Evolutionary conservation across 2,329 filamentous ascomycete genomes (phyloP).

Genomic region (Zalaria sp.): DNA sequence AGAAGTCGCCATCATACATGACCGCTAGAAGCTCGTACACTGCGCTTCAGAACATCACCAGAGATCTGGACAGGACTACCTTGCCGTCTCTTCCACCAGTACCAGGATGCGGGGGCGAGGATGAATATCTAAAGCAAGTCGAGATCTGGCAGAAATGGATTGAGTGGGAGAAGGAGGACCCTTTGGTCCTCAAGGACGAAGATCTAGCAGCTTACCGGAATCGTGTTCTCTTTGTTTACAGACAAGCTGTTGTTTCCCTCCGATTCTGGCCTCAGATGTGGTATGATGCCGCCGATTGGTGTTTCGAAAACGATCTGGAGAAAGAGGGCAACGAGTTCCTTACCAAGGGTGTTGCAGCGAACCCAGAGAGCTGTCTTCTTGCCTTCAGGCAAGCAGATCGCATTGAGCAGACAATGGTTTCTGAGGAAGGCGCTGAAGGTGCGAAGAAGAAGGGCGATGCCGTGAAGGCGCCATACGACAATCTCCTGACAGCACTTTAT

Average conservation of each 20-base stretch:
- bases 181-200: constrained; percentile 70
- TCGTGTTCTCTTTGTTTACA: constrained; percentile 80
- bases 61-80: constrained; percentile 60
- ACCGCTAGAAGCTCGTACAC: constrained; percentile 84
- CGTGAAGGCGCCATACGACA: constrained; percentile 72
- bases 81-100: constrained; percentile 71
- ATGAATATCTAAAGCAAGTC: constrained; percentile 72
- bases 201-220: constrained; percentile 62
- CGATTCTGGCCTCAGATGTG: constrained; percentile 93
- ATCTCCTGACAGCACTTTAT: constrained; percentile 76
- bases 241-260: constrained; percentile 82
- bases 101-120: constrained; percentile 72
- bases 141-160: constrained; percentile 90
- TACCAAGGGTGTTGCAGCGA: constrained; percentile 68
- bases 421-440: constrained; percentile 54
- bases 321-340: constrained; percentile 67
- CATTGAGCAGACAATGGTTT: constrained; percentile 63
- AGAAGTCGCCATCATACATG: constrained; percentile 89
- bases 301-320: constrained; percentile 60
- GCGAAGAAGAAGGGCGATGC: constrained; percentile 51
- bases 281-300: constrained; percentile 91
- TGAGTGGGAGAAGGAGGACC: constrained; percentile 87
- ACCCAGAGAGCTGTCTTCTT: constrained; percentile 84
- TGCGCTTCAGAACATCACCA: constrained; percentile 77
- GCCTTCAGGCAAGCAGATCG: constrained; percentile 83